phyloP scores from a whole-genome alignment of 164 flowering plant species.

The Tetracentron sinense region DNA sequence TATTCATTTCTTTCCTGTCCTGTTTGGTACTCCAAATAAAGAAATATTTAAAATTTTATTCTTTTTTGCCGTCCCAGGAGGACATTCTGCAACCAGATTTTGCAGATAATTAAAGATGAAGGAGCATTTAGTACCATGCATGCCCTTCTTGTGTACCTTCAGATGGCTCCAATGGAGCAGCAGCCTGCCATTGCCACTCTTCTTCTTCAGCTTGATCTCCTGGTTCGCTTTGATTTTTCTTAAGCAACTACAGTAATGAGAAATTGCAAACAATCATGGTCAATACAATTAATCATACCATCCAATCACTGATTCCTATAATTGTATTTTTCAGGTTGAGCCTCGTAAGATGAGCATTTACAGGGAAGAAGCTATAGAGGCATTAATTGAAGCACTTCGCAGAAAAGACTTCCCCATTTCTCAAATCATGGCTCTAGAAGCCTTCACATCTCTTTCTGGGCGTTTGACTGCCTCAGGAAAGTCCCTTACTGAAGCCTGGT shows the following conservation, averaged over 20 bases:
- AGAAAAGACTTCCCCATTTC: conserved; percentile 51
- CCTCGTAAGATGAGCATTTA: conserved; percentile 82
- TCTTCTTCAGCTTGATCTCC: conserved; percentile 78
- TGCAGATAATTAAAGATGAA: conserved; percentile 60
- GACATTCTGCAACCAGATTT: conserved; percentile 48
- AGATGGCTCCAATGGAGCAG: conserved; percentile 78
- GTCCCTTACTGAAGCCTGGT: conserved; percentile 52
- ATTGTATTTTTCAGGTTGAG: conserved; percentile 44
- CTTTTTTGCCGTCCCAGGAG: conserved; percentile 41
- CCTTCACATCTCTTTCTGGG: conserved; percentile 50
- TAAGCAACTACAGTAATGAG: background rate
- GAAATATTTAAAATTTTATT: background rate
- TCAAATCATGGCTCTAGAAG: conserved; percentile 56
- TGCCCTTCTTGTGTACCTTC: conserved; percentile 66
- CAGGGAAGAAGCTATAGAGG: conserved; percentile 73
- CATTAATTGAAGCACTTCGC: conserved; percentile 55
- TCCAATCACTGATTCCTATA: conserved; percentile 3
- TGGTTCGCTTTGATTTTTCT: conserved; percentile 40
- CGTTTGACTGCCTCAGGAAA: conserved; percentile 48
- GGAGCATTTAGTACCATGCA: conserved; percentile 84
- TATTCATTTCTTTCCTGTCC: background rate
- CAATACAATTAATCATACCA: background rate
- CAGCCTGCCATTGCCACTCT: conserved; percentile 61
- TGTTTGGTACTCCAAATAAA: background rate
- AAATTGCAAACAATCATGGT: background rate